Percentiles rank a stretch among this genome's conserved stretches.
These are phyloP conservation scores for Psidium guajava DNA, from an alignment of 345 rosid species.

Conservation along the genomic window DNA sequence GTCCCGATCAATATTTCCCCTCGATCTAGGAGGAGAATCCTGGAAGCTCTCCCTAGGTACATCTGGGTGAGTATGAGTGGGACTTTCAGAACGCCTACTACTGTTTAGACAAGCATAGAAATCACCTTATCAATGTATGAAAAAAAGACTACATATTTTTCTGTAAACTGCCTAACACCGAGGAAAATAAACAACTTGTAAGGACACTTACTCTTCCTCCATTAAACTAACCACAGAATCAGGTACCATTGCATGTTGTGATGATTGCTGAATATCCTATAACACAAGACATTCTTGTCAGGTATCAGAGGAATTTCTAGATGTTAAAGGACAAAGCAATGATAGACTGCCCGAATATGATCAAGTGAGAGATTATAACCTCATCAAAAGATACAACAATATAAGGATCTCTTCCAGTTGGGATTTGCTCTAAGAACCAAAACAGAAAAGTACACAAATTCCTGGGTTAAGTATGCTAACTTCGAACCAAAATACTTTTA, in stretches of 20 bases:
- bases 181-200: background rate
- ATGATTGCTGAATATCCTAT: background rate
- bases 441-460: background rate
- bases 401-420: constrained; percentile 44
- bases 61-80: background rate
- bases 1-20: background rate
- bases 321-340: background rate
- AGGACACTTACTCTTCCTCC: background rate
- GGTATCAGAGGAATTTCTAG: background rate
- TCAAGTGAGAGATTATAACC: constrained; percentile 17
- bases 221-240: background rate
- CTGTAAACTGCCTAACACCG: background rate
- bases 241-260: background rate
- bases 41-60: constrained; percentile 29
- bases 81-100: background rate
- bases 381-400: constrained; percentile 62
- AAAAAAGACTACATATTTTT: background rate
- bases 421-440: constrained; percentile 50
- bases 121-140: background rate
- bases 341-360: background rate
- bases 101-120: background rate
- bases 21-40: constrained; percentile 1
- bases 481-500: background rate
- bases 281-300: background rate
- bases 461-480: background rate